phyloP scores from a whole-genome alignment of 768 basidiomycete species.

The Mycena metata region DNA sequence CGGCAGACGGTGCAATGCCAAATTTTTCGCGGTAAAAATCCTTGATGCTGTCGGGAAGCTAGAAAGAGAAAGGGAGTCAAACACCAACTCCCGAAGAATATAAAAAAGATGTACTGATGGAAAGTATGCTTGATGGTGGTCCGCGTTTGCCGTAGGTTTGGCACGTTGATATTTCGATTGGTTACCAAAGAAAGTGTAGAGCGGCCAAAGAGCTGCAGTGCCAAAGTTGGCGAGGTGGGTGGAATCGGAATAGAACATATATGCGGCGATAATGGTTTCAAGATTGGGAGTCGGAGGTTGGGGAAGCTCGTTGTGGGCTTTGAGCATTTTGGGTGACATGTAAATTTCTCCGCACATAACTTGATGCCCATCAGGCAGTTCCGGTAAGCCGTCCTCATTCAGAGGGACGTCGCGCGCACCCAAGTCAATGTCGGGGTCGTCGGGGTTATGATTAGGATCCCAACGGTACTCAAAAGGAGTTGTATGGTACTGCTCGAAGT shows the following conservation, averaged over 20 bases:
- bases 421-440: not conserved
- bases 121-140: slow-evolving; percentile 42
- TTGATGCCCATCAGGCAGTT: slow-evolving; percentile 15
- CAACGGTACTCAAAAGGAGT: slow-evolving; percentile 33
- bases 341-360: slow-evolving; percentile 40
- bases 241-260: slow-evolving; percentile 47
- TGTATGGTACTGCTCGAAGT: slow-evolving; percentile 23
- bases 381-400: slow-evolving; percentile 5
- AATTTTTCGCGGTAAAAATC: slow-evolving; percentile 36
- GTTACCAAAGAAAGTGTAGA: slow-evolving; percentile 26
- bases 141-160: slow-evolving; percentile 15
- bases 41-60: slow-evolving; percentile 44
- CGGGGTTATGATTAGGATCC: slow-evolving; percentile 16
- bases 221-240: slow-evolving; percentile 46
- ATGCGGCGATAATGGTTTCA: slow-evolving; percentile 36
- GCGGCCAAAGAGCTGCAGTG: slow-evolving; percentile 32
- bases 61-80: not conserved
- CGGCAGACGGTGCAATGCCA: slow-evolving; percentile 26
- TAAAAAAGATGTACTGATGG: slow-evolving; percentile 37
- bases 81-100: too few relatives aligned
- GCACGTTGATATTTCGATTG: not conserved
- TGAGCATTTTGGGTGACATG: slow-evolving; percentile 25
- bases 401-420: not conserved
- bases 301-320: not conserved
- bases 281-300: slow-evolving; percentile 6